Base-by-base conservation (phyloP, 2,329 filamentous ascomycete species). In the Cladophialophora chaetospira region DNA sequence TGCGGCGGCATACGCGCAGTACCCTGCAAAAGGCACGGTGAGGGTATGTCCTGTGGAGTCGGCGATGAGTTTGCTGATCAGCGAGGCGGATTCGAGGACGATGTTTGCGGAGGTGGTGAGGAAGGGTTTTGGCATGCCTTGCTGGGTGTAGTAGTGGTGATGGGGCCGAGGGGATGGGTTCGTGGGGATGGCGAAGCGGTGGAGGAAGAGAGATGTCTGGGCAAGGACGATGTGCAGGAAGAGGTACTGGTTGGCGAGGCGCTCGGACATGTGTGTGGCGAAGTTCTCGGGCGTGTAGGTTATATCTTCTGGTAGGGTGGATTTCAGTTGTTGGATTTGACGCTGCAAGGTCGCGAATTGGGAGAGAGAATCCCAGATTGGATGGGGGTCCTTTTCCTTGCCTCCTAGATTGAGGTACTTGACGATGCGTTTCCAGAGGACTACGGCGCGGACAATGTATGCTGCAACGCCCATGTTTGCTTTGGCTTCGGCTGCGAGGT, bases 391-490 rank as follows among this genome's bases (percentile, higher is more conserved):
- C 49, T 83, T 78, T 58, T 92, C 88, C 69, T 88, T 92, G 1
- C 91, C 92, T 21, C 92, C 92, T 56, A 96, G 84, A 69, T 96
- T 97, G 60, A 97, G 78, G 70, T 96, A 97, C 60, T 87, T 88
- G 65, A 96, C 88, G 46, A 97, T 87, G 46, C 87, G 86, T 4
- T 94, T 94, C 92, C 93, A 97, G 28, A 96, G 78, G 1, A 91
- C 85, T 60, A 97, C 89, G 2, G 88, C 81, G 17, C 89, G 86
- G 60, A 97, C 88, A 67, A 94, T 88, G 72, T 95, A 96, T 9
- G 93, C 91, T 1, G 91, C 88, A 3, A 96, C 91, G 2, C 93
- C 94, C 91, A 97, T 96, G 68, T 96, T 97, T 5, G 89, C 86
- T 66, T 82, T 85, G 26, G 59, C 64, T 36, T 63, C 61, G 19